A percentile compares a stretch with the other conserved stretches of the same genome.
phyloP scores from a whole-genome alignment of 176 grass and related monocot genomes.

The Zizania latifolia region DNA sequence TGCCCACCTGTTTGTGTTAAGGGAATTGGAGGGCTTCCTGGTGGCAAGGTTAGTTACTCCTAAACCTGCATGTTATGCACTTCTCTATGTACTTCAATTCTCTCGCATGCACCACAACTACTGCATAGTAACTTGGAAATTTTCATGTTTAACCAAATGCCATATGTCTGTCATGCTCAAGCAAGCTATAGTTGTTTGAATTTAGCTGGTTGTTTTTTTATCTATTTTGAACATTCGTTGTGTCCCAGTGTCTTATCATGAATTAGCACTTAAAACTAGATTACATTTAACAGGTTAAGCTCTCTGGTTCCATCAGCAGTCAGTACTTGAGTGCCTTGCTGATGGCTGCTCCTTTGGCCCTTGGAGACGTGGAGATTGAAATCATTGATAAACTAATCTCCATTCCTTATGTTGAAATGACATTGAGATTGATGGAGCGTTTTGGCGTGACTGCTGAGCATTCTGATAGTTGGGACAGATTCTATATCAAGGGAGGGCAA shows the following conservation, averaged over 20 bases:
- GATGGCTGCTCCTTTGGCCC: constrained; percentile 93
- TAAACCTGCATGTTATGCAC: not conserved
- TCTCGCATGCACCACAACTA: too few relatives aligned
- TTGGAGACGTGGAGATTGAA: constrained; percentile 91
- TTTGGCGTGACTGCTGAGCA: constrained; percentile 83
- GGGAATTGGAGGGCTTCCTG: constrained; percentile 80
- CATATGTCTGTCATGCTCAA: not conserved
- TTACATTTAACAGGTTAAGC: constrained; percentile 55
- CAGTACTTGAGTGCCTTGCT: constrained; percentile 93
- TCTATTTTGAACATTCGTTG: not conserved
- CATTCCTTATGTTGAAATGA: constrained; percentile 97
- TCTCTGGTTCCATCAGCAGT: constrained; percentile 98
- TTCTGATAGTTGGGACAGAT: constrained; percentile 91
- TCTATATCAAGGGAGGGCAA: constrained; percentile 92
- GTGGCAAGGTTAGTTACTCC: constrained; percentile 78
- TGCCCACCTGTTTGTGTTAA: constrained; percentile 91
- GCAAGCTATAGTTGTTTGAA: not conserved
- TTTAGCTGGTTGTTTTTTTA: not conserved
- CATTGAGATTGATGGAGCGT: constrained; percentile 90
- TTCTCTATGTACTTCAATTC: not conserved
- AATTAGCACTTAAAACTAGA: not conserved
- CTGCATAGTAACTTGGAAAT: not conserved
- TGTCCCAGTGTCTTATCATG: not conserved
- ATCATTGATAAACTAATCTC: constrained; percentile 99
- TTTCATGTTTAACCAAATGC: not conserved